phyloP scores from a whole-genome alignment of 2,329 filamentous ascomycete genomes.

The Cladophialophora exuberans region DNA sequence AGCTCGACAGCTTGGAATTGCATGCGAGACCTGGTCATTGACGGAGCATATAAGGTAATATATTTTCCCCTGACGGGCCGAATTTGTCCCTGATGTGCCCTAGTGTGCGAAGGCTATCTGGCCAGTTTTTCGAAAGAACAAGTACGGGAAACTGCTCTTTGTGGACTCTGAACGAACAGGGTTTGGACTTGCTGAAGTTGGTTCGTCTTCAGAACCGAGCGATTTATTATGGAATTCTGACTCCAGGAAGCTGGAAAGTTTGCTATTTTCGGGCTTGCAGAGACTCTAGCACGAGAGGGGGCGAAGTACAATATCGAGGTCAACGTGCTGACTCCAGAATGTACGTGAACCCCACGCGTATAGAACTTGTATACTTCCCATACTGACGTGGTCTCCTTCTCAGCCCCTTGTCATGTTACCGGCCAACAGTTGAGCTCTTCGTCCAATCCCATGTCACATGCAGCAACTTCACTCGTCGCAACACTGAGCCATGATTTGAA shows the following conservation, averaged over 20 bases:
- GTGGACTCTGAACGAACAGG: neutral
- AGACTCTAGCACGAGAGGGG: conserved; percentile 9
- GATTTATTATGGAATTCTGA: too few species aligned
- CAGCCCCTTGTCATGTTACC: neutral
- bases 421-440: neutral
- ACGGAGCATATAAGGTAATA: conserved; percentile 13
- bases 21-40: neutral
- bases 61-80: neutral
- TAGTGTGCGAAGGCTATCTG: conserved; percentile 14
- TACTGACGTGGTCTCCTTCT: neutral
- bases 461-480: neutral
- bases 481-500: neutral
- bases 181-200: neutral
- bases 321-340: neutral
- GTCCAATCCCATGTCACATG: neutral
- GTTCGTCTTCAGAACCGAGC: too few species aligned
- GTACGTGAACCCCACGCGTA: too few species aligned
- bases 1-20: conserved; percentile 1
- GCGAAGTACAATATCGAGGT: conserved; percentile 9
- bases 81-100: neutral
- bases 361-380: too few species aligned
- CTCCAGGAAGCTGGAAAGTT: too few species aligned
- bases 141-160: conserved; percentile 4
- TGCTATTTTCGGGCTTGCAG: conserved; percentile 1
- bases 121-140: conserved; percentile 12